Evolutionary conservation across 495 filamentous ascomycete species (phyloP), one percentile per base, ranked within the genome.

Genomic region (Penicillium herquei): DNA sequence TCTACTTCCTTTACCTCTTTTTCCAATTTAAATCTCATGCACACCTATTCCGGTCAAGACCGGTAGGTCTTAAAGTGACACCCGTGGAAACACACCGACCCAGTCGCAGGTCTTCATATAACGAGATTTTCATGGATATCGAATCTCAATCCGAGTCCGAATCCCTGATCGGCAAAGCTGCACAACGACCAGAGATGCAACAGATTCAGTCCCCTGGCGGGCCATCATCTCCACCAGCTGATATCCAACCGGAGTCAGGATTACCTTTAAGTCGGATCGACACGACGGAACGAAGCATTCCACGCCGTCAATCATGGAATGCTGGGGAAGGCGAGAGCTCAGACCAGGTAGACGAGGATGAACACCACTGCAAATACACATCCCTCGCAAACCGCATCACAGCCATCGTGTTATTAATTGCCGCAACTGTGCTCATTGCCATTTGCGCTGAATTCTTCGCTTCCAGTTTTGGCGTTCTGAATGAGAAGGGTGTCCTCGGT

Each of bases 11-110:
- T 13, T 96, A 96, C 64, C 83, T 96, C 45, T 58, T 93, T 31
- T 96, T 96, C 68, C 92, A 96, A 76, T 79, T 96, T 44, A 92
- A 91, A 72, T 91, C 91, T 3, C 92, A 96, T 62, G 79, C 89
- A 3, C 94, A 96, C 69, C 86, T 96, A 69, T 96, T 95, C 61
- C 51, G 81, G 92, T 0, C 77, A 92, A n/a, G 87, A 87, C 7
- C 43, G 5, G 32, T 47, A 1, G 37, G 43, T 31, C 33, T 56
- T 1, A 48, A 55, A 33, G 43, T 45, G 4, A 40, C 26, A 10
- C 18, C 18, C 10, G 6, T 47, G 13, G 10, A 32, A 33, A 5
- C 14, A n/a, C 39, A 54, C n/a, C 33, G 45, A 26, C 44, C 14
- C 26, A 47, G 26, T 46, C 46, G 43, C 13, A 52, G 51, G 10